phyloP scores from a whole-genome alignment of 257 asterid genomes.

The Anisodus tanguticus region DNA sequence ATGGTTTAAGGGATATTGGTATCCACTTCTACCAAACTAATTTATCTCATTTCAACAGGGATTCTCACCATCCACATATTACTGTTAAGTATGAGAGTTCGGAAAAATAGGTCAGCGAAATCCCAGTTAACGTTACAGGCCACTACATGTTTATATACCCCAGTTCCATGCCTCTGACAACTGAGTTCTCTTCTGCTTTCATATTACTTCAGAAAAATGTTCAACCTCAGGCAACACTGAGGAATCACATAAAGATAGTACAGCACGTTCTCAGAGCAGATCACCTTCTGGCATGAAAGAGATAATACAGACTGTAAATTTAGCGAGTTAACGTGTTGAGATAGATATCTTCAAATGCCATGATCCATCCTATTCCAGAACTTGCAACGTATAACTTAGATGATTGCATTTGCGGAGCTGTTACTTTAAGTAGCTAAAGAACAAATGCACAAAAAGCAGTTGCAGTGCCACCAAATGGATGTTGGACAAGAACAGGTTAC shows the following conservation, averaged over 20 bases:
- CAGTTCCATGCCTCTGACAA: not conserved
- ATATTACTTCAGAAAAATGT: not conserved
- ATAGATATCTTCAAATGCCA: not conserved
- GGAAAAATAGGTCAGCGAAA: not conserved
- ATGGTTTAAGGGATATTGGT: not conserved
- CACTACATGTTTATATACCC: slow-evolving; percentile 2
- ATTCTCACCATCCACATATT: not conserved
- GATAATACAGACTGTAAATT: not conserved
- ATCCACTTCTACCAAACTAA: not conserved
- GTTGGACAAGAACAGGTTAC: not conserved
- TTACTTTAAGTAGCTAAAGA: slow-evolving; percentile 2
- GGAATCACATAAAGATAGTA: not conserved
- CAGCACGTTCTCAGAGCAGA: not conserved
- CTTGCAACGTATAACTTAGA: not conserved
- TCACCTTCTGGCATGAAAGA: not conserved
- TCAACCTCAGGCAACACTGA: not conserved
- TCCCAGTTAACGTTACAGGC: not conserved
- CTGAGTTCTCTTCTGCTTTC: not conserved
- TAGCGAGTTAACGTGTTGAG: not conserved
- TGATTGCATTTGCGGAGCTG: not conserved
- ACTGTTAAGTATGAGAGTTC: not conserved
- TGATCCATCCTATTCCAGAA: slow-evolving; percentile 6
- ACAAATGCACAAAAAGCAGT: not conserved
- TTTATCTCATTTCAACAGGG: not conserved
- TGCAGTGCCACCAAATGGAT: not conserved